These are phyloP conservation scores for Tolypocladium capitatum DNA, from an alignment of 2,329 filamentous ascomycete genomes.

Conservation along the genomic window DNA sequence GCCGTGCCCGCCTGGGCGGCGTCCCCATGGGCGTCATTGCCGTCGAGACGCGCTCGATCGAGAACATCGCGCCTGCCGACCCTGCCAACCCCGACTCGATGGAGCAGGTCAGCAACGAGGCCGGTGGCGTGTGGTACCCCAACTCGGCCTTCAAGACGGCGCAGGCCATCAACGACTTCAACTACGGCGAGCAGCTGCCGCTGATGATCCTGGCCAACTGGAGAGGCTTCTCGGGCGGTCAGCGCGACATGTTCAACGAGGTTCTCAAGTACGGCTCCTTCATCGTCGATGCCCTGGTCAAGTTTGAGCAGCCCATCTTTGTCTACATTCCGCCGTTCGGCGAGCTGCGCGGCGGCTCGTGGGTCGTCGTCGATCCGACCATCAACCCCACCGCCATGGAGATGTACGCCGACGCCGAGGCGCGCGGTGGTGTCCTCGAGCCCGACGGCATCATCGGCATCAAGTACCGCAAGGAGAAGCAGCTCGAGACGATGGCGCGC, in stretches of 20 bases:
- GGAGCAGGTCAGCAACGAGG: conserved; percentile 87
- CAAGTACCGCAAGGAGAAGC: conserved; percentile 96
- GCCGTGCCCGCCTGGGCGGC: conserved; percentile 88
- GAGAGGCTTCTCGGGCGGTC: conserved; percentile 99
- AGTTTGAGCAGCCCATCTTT: conserved; percentile 97
- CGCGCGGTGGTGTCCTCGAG: conserved; percentile 93
- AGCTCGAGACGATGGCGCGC: conserved; percentile 93
- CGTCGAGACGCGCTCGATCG: conserved; percentile 88
- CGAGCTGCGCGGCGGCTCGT: conserved; percentile 95
- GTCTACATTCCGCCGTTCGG: conserved; percentile 96
- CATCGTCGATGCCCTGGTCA: conserved; percentile 96
- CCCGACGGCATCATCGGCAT: conserved; percentile 97
- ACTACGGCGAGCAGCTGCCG: conserved; percentile 94
- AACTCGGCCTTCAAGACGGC: conserved; percentile 99
- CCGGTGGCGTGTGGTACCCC: conserved; percentile 98
- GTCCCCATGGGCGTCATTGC: conserved; percentile 98
- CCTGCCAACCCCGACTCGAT: conserved; percentile 97
- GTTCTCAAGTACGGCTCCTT: conserved; percentile 98
- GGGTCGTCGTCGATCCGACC: conserved; percentile 97
- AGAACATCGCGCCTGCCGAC: conserved; percentile 93
- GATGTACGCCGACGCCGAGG: conserved; percentile 95
- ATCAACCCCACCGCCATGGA: conserved; percentile 97
- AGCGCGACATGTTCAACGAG: conserved; percentile 99
- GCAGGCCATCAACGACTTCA: conserved; percentile 97
- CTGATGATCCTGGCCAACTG: conserved; percentile 99